Evolutionary conservation across 1,284 basidiomycete species (phyloP).

Genomic region (Omphalotus olearius): DNA sequence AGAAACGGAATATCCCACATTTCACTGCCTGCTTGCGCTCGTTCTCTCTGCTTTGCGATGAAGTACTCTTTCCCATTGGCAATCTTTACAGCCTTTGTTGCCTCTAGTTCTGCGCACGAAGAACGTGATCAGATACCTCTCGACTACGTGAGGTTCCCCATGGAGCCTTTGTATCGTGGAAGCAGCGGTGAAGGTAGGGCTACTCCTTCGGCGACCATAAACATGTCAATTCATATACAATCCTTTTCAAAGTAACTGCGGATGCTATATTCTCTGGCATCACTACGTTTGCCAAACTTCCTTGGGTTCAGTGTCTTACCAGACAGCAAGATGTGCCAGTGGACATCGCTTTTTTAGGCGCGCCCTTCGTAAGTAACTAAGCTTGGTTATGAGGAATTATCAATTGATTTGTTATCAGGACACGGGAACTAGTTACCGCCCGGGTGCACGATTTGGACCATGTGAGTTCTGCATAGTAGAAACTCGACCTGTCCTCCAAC

Average conservation of each 20-base stretch:
- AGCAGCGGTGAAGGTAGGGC: constrained; percentile 49
- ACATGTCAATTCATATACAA: constrained; percentile 7
- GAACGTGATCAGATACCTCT: constrained; percentile 55
- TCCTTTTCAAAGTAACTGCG: constrained; percentile 47
- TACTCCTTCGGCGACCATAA: background rate
- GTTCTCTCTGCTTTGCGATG: constrained; percentile 23
- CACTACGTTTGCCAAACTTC: constrained; percentile 70
- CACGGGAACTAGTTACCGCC: constrained; percentile 71
- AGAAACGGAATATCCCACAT: background rate
- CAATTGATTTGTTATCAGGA: constrained; percentile 40
- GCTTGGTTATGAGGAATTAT: constrained; percentile 2
- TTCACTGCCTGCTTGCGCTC: background rate
- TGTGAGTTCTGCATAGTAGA: constrained; percentile 16
- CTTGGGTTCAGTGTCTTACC: constrained; percentile 70
- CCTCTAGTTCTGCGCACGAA: constrained; percentile 28
- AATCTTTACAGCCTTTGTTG: constrained; percentile 21
- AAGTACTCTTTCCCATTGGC: constrained; percentile 18
- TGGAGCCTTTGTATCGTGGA: constrained; percentile 48
- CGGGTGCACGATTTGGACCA: constrained; percentile 77
- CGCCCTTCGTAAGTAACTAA: constrained; percentile 58
- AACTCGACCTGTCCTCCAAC: background rate
- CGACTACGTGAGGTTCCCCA: constrained; percentile 60
- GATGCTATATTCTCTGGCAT: constrained; percentile 72
- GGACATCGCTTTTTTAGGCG: constrained; percentile 77
- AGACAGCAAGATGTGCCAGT: constrained; percentile 50